Evolutionary conservation across 2,329 filamentous ascomycete species (phyloP).

Genomic region (Chaetomium globosum): DNA sequence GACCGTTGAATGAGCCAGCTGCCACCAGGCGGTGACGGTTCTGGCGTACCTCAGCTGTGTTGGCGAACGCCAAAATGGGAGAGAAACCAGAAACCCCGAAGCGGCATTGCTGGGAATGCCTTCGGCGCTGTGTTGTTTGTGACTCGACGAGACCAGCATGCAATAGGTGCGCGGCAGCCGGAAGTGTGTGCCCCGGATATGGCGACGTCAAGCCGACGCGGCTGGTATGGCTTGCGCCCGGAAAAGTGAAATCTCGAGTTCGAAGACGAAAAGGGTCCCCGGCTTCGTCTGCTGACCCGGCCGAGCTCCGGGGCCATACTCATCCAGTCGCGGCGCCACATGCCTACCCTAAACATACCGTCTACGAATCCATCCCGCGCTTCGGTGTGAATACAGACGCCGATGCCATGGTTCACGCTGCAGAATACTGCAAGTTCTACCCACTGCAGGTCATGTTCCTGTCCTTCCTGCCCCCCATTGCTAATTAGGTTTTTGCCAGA

Average conservation of each 20-base stretch:
- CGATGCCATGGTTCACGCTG: conserved; percentile 8
- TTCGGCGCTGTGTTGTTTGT: conserved; percentile 18
- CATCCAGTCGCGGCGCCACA: not conserved
- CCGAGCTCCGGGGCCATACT: not conserved
- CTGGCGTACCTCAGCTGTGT: not conserved
- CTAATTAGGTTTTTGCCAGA: not conserved
- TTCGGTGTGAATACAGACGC: not conserved
- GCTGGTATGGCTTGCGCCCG: conserved; percentile 17
- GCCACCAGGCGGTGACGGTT: too few relatives aligned
- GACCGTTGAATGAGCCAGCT: too few relatives aligned
- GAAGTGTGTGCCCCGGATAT: conserved; percentile 17
- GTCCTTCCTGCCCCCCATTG: too few relatives aligned
- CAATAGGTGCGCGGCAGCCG: conserved; percentile 12
- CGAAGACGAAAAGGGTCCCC: not conserved
- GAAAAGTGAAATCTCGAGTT: conserved; percentile 4
- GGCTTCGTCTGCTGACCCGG: not conserved
- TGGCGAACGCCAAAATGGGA: not conserved
- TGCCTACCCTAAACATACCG: not conserved
- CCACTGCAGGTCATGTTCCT: not conserved
- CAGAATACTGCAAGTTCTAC: conserved; percentile 19
- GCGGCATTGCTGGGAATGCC: conserved; percentile 24
- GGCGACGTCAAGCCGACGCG: conserved; percentile 17
- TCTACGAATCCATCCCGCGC: not conserved
- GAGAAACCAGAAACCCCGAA: not conserved
- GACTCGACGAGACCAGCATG: conserved; percentile 14